Evolutionary conservation across 2,329 filamentous ascomycete genomes (phyloP).

Genomic region (Aciculosporium take): DNA sequence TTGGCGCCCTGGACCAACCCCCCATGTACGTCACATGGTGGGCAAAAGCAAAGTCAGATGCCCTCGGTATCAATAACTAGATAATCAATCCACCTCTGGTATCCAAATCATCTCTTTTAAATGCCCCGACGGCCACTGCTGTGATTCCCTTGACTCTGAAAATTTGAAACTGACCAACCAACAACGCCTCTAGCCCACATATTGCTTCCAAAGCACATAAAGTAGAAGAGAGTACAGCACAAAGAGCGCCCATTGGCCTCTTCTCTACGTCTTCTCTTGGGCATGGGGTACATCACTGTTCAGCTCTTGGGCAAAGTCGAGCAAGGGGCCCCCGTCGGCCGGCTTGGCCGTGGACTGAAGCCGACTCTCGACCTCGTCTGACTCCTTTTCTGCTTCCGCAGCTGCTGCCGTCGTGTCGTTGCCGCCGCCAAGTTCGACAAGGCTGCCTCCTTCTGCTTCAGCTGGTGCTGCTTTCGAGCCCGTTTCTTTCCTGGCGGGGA

Average conservation of each 20-base stretch:
- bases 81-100: background rate
- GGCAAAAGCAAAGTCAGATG: background rate
- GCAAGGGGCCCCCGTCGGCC: slow-evolving; percentile 30
- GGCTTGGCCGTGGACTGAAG: slow-evolving; percentile 33
- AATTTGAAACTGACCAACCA: background rate
- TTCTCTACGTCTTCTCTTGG: slow-evolving; percentile 1
- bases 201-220: background rate
- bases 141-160: background rate
- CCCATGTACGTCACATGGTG: background rate
- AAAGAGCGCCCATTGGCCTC: background rate
- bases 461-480: background rate
- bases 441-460: slow-evolving; percentile 18
- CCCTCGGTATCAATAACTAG: background rate
- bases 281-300: slow-evolving; percentile 31
- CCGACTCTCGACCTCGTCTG: slow-evolving; percentile 28
- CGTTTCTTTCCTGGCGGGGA: slow-evolving; percentile 29
- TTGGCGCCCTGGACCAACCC: too few species aligned
- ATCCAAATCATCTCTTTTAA: background rate
- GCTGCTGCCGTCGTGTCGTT: slow-evolving; percentile 1
- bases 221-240: background rate
- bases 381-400: slow-evolving; percentile 3
- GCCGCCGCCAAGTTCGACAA: slow-evolving; percentile 43
- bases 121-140: background rate
- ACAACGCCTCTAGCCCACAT: slow-evolving; percentile 6
- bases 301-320: slow-evolving; percentile 43